These are phyloP conservation scores for Ochetophila trinervis DNA, from an alignment of 306 rosid genomes.

Conservation along the genomic window DNA sequence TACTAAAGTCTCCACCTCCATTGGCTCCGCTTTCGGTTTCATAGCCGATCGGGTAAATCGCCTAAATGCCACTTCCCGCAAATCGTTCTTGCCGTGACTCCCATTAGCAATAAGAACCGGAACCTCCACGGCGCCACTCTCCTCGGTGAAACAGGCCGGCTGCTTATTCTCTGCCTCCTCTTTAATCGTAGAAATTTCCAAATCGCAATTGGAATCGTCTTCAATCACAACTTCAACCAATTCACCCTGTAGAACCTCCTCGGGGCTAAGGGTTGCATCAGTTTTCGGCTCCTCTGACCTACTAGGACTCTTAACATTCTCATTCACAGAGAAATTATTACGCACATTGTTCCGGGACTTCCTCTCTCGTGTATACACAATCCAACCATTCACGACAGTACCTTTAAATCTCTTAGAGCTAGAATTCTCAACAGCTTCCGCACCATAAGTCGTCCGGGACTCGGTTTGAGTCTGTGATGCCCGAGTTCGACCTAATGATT, in stretches of 20 bases:
- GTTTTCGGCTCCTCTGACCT: constrained; percentile 13
- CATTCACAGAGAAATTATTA: constrained; percentile 27
- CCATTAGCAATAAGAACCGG: constrained; percentile 7
- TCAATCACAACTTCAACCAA: constrained; percentile 24
- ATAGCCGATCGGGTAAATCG: constrained; percentile 44
- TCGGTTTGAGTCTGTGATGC: constrained; percentile 24
- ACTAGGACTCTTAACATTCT: constrained; percentile 16
- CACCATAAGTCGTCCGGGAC: constrained; percentile 12
- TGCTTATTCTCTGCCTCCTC: constrained; percentile 20
- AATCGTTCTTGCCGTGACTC: constrained; percentile 13
- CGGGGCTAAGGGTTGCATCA: constrained; percentile 9
- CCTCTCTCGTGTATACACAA: constrained; percentile 75
- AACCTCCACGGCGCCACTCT: constrained; percentile 28
- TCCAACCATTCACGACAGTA: constrained; percentile 55
- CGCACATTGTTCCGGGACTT: constrained; percentile 30
- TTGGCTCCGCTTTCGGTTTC: constrained; percentile 30
- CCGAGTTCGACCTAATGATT: constrained; percentile 29
- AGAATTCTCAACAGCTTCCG: constrained; percentile 30
- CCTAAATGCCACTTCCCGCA: constrained; percentile 28
- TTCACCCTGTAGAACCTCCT: constrained; percentile 2
- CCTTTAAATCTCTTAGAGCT: constrained; percentile 36
- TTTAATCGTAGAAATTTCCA: constrained; percentile 15
- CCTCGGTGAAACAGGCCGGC: constrained; percentile 10
- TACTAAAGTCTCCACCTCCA: constrained; percentile 12
- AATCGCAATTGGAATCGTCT: constrained; percentile 5